Conservation (phyloP, 108 stramenopile genomes). For the Skeletonema menzelii region DNA sequence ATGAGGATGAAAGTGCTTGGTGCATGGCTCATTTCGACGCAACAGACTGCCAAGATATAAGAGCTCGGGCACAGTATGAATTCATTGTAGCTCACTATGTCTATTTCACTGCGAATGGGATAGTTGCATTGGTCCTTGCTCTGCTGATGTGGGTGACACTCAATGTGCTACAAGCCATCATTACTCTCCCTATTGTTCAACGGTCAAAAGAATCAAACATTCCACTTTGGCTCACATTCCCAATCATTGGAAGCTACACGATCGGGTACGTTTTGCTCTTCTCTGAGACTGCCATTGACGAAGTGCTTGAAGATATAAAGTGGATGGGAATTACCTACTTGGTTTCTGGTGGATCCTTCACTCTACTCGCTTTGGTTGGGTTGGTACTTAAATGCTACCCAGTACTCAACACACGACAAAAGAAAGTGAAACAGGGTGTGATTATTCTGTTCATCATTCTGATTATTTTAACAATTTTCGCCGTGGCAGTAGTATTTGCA, state of each 20-base stretch:
- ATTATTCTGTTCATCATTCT: slow-evolving; percentile 58
- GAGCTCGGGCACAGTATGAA: slow-evolving; percentile 56
- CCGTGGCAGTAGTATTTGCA: slow-evolving; percentile 58
- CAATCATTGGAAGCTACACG: slow-evolving; percentile 56
- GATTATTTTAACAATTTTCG: slow-evolving; percentile 45
- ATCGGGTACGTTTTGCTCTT: slow-evolving; percentile 57
- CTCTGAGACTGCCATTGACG: slow-evolving; percentile 41
- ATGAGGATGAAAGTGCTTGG: slow-evolving; percentile 55
- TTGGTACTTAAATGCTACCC: slow-evolving; percentile 58
- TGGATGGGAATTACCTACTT: slow-evolving; percentile 69
- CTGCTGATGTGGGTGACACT: slow-evolving; percentile 58
- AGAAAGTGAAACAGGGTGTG: slow-evolving; percentile 58
- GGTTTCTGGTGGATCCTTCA: slow-evolving; percentile 58
- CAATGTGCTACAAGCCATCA: slow-evolving; percentile 66
- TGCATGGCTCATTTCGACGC: slow-evolving; percentile 45
- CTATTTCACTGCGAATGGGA: slow-evolving; percentile 42
- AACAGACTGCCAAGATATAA: slow-evolving; percentile 57
- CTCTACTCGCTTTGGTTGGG: slow-evolving; percentile 60
- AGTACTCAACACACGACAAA: slow-evolving; percentile 70
- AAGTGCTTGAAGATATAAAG: slow-evolving; percentile 33
- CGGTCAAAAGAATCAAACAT: slow-evolving; percentile 84
- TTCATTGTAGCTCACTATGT: slow-evolving; percentile 34
- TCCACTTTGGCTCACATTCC: slow-evolving; percentile 76
- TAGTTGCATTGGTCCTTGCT: slow-evolving; percentile 36
- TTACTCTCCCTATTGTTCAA: slow-evolving; percentile 81